Conservation (phyloP, 371 early-diverging fungal genomes). For the Circinella minor region DNA sequence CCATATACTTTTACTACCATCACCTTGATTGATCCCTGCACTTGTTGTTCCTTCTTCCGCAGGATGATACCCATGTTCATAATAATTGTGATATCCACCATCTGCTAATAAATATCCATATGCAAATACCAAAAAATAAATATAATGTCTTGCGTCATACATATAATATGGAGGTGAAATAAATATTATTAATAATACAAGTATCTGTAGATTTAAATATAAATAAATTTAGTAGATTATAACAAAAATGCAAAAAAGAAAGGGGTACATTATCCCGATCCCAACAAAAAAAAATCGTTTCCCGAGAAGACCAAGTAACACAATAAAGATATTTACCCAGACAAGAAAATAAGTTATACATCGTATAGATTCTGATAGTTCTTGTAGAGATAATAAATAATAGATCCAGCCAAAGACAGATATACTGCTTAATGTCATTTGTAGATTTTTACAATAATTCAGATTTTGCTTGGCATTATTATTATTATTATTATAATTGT, state of each 20-base stretch:
- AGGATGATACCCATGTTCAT: background rate
- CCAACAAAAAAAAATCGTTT: background rate
- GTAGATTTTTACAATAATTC: slow-evolving; percentile 2
- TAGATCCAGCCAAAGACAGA: slow-evolving; percentile 3
- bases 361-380: background rate
- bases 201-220: background rate
- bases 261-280: background rate
- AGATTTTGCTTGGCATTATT: background rate
- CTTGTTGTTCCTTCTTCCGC: background rate
- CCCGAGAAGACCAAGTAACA: background rate
- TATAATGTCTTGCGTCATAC: slow-evolving; percentile 15
- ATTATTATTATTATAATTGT: background rate
- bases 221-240: background rate
- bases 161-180: slow-evolving; percentile 13
- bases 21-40: background rate
- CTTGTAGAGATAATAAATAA: background rate
- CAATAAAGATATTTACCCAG: slow-evolving; percentile 7
- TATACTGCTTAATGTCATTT: background rate
- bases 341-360: background rate
- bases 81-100: slow-evolving; percentile 8
- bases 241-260: background rate
- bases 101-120: slow-evolving; percentile 8
- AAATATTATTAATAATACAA: background rate
- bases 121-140: slow-evolving; percentile 12
- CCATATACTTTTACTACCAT: background rate